Conservation (phyloP, 148 eudicot genomes). For the Arctostaphylos glauca region DNA sequence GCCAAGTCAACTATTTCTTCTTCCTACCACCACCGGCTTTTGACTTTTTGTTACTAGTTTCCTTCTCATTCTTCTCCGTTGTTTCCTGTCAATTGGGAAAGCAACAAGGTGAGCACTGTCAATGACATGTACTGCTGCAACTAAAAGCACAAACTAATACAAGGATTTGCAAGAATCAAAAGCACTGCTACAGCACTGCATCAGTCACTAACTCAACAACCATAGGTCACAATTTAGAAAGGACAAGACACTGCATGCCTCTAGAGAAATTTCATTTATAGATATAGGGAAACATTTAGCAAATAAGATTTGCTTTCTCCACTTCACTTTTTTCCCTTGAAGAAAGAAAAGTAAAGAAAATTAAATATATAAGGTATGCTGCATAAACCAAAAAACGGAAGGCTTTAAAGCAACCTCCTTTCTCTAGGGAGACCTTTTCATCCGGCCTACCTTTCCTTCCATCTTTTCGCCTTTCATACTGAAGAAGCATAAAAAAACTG, state of each 20-base stretch:
- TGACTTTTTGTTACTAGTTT: slow-evolving; percentile 55
- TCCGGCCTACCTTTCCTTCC: neutral
- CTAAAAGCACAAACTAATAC: neutral
- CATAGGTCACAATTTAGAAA: neutral
- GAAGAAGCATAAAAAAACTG: neutral
- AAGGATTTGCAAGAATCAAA: neutral
- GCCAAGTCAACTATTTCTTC: slow-evolving; percentile 43
- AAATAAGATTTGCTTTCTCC: neutral
- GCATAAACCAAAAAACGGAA: neutral
- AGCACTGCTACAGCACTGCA: neutral
- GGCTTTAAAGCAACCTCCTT: neutral
- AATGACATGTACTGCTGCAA: neutral
- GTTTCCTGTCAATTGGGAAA: slow-evolving; percentile 41
- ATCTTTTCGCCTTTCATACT: neutral
- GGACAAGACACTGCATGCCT: neutral
- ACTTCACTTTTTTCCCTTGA: no score
- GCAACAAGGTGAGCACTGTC: neutral
- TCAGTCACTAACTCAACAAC: no score
- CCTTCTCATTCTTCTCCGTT: slow-evolving; percentile 38
- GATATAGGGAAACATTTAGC: neutral
- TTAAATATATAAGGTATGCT: neutral
- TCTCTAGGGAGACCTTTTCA: neutral
- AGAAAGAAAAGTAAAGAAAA: no score
- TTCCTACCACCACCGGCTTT: slow-evolving; percentile 60
- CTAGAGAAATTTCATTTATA: neutral